Conservation (phyloP, 805 yeast genomes). For the Candida khao-thaluensis region DNA sequence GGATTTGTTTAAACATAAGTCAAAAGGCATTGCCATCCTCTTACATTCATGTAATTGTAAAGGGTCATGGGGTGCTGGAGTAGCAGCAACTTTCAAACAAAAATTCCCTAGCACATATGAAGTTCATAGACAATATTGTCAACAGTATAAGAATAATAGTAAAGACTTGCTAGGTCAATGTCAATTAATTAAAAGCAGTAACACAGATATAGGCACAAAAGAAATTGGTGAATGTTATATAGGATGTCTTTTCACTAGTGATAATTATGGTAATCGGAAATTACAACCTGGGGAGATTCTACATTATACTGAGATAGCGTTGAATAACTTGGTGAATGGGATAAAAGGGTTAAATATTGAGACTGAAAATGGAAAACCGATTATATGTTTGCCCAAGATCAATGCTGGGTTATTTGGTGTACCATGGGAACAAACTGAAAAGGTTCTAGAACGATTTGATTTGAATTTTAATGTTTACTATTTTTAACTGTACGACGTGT, state of each 20-base stretch:
- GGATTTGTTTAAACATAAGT: conserved; percentile 47
- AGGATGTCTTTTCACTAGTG: conserved; percentile 75
- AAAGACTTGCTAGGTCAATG: conserved; percentile 54
- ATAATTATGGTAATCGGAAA: conserved; percentile 42
- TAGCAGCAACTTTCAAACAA: conserved; percentile 57
- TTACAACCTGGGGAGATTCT: conserved; percentile 49
- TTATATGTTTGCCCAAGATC: conserved; percentile 68
- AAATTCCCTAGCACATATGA: conserved; percentile 58
- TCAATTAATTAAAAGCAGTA: conserved; percentile 38
- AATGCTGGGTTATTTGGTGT: conserved; percentile 79
- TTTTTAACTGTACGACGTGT: not conserved
- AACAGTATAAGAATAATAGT: conserved; percentile 17
- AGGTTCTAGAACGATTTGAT: conserved; percentile 35
- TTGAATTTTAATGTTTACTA: conserved; percentile 45
- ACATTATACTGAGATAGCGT: conserved; percentile 48
- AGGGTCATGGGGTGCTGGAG: conserved; percentile 86
- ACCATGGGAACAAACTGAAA: conserved; percentile 74
- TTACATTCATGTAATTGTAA: conserved; percentile 80
- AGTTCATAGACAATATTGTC: conserved; percentile 47
- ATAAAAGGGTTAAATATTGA: conserved; percentile 17
- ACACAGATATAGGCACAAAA: conserved; percentile 30
- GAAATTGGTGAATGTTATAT: conserved; percentile 26
- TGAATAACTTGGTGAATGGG: conserved; percentile 46
- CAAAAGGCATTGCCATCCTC: conserved; percentile 39
- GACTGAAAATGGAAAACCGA: conserved; percentile 18